Percentiles rank a stretch among this genome's conserved stretches.
Evolutionary conservation across 2,329 filamentous ascomycete genomes (phyloP).

Genomic region (Hypocreales sp.): DNA sequence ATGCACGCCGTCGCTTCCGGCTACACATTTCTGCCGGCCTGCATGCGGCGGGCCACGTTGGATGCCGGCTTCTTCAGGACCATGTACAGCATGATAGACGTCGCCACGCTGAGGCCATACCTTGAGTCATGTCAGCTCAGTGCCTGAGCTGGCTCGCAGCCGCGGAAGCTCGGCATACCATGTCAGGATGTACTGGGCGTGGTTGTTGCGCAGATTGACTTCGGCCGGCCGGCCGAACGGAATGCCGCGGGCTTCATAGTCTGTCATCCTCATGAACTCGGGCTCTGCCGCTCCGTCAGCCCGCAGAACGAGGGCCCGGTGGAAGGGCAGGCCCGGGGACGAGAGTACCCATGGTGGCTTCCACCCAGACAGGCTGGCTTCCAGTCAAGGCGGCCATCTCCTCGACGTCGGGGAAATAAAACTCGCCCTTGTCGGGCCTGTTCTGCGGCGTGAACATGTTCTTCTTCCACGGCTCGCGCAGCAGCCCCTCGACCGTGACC

Average conservation of each 20-base stretch:
- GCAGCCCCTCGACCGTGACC: slow-evolving; percentile 67
- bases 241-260: slow-evolving; percentile 65
- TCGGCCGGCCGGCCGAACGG: slow-evolving; percentile 79
- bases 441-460: slow-evolving; percentile 96
- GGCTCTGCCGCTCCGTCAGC: slow-evolving; percentile 38
- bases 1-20: not conserved
- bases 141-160: too few relatives aligned
- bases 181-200: slow-evolving; percentile 96
- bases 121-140: too few relatives aligned
- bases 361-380: slow-evolving; percentile 84
- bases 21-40: slow-evolving; percentile 63
- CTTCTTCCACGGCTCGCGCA: slow-evolving; percentile 88
- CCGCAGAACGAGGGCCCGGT: slow-evolving; percentile 2
- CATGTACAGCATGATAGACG: slow-evolving; percentile 93
- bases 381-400: slow-evolving; percentile 79
- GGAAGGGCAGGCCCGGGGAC: not conserved
- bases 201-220: slow-evolving; percentile 90
- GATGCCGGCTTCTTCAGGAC: slow-evolving; percentile 75
- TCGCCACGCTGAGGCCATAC: slow-evolving; percentile 75
- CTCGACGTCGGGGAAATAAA: slow-evolving; percentile 86
- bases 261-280: slow-evolving; percentile 60
- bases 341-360: slow-evolving; percentile 75
- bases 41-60: slow-evolving; percentile 56
- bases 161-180: slow-evolving; percentile 46
- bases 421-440: slow-evolving; percentile 65